Percentiles rank a stretch among this genome's conserved stretches.
Conservation (phyloP, 805 yeast species). For the Candida golubevii region DNA sequence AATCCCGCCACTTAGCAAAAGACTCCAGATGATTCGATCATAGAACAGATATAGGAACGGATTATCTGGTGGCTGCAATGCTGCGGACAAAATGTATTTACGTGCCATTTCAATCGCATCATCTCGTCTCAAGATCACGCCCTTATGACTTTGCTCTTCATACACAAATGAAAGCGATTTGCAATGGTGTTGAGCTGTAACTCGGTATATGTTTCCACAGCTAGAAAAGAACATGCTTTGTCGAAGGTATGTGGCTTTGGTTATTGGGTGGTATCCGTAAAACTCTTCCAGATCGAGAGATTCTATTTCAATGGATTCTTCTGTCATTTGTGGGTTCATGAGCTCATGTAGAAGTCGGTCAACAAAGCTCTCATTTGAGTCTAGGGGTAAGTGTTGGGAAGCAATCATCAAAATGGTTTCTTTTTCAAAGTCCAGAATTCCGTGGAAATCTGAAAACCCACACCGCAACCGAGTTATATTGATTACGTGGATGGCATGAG, state of each 20-base stretch:
- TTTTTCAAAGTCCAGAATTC: constrained; percentile 12
- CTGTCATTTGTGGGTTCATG: constrained; percentile 1
- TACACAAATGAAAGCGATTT: not conserved
- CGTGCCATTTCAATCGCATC: constrained; percentile 11
- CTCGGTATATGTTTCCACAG: constrained; percentile 11
- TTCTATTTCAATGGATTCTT: not conserved
- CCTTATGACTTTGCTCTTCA: not conserved
- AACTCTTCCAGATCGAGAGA: not conserved
- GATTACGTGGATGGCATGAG: not conserved
- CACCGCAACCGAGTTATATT: not conserved
- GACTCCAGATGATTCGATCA: constrained; percentile 16
- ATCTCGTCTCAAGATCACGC: constrained; percentile 1
- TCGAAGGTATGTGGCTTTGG: constrained; percentile 4
- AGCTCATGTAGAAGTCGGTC: constrained; percentile 9
- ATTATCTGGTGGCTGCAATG: constrained; percentile 12
- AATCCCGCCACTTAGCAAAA: constrained; percentile 14
- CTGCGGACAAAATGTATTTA: constrained; percentile 13
- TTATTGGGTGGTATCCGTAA: not conserved
- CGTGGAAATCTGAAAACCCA: not conserved
- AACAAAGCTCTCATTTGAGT: constrained; percentile 1
- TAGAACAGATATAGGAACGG: constrained; percentile 9
- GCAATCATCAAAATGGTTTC: constrained; percentile 10
- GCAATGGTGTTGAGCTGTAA: constrained; percentile 4
- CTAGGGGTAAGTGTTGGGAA: constrained; percentile 2
- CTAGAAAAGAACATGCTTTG: constrained; percentile 10